Percentiles rank a stretch among this genome's conserved stretches.
Conservation (phyloP, 306 rosid species). For the Cajanus cajan region DNA sequence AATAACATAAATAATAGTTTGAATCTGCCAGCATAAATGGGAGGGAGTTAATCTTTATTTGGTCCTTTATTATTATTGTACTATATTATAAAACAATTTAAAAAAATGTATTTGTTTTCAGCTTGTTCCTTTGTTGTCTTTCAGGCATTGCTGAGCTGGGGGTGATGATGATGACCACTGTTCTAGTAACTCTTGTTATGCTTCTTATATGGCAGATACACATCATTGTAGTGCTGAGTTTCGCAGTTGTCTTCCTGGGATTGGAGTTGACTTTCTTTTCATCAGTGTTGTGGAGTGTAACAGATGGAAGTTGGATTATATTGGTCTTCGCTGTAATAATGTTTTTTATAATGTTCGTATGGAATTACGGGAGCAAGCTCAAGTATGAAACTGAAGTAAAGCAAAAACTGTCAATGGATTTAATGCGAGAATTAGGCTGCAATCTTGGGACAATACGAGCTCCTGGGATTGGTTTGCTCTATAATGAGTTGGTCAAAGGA, state of each 20-base stretch:
- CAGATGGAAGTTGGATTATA: slow-evolving; percentile 97
- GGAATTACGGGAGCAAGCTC: slow-evolving; percentile 98
- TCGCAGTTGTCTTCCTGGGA: slow-evolving; percentile 73
- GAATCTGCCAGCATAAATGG: background rate
- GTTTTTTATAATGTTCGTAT: slow-evolving; percentile 82
- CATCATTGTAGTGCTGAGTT: slow-evolving; percentile 65
- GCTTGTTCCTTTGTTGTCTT: slow-evolving; percentile 31
- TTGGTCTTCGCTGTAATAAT: slow-evolving; percentile 74
- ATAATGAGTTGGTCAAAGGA: slow-evolving; percentile 95
- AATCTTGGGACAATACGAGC: slow-evolving; percentile 94
- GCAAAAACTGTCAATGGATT: slow-evolving; percentile 81
- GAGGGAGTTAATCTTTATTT: slow-evolving; percentile 4
- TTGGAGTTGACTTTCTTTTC: slow-evolving; percentile 86
- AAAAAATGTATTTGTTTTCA: slow-evolving; percentile 25
- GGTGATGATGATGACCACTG: slow-evolving; percentile 97
- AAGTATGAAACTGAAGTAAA: slow-evolving; percentile 95
- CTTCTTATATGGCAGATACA: slow-evolving; percentile 97
- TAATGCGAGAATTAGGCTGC: slow-evolving; percentile 84
- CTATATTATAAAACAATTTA: background rate
- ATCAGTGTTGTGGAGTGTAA: slow-evolving; percentile 80
- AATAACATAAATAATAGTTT: background rate
- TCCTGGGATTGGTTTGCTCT: slow-evolving; percentile 94
- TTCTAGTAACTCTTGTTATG: slow-evolving; percentile 89
- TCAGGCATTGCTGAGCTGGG: slow-evolving; percentile 98
- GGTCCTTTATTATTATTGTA: slow-evolving; percentile 11